phyloP scores from a whole-genome alignment of 2,329 filamentous ascomycete species.

The Chaetomium sp. region DNA sequence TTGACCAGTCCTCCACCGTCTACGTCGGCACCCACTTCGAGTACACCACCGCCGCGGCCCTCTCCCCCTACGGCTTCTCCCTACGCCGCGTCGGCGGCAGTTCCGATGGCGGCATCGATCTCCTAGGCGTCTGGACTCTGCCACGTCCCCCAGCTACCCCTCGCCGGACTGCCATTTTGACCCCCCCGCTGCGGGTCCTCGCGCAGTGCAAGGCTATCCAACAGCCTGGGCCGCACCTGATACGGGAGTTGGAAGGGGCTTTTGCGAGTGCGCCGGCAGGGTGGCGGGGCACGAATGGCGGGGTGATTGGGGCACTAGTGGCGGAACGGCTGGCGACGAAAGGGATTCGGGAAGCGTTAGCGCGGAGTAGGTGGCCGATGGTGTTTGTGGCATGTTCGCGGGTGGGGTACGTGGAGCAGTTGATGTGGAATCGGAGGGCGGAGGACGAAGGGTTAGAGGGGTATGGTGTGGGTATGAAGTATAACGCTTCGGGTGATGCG shows the following conservation, averaged over 20 bases:
- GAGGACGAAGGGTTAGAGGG: conserved; percentile 57
- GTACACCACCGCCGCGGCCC: conserved; percentile 54
- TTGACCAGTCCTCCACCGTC: conserved; percentile 50
- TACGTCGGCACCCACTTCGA: conserved; percentile 74
- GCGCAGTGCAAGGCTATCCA: conserved; percentile 64
- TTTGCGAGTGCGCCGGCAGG: conserved; percentile 66
- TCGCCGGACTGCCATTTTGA: no score
- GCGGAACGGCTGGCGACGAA: conserved; percentile 65
- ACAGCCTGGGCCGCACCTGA: conserved; percentile 49
- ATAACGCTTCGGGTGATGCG: conserved; percentile 24
- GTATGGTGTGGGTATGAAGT: conserved; percentile 44
- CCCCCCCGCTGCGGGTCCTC: conserved; percentile 38
- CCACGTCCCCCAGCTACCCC: conserved; percentile 28
- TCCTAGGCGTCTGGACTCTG: conserved; percentile 64
- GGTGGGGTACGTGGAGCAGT: conserved; percentile 56
- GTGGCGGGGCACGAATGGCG: conserved; percentile 51
- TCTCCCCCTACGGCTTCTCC: conserved; percentile 56
- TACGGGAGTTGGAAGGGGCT: conserved; percentile 75
- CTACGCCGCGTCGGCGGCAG: conserved; percentile 59
- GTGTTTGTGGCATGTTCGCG: conserved; percentile 58
- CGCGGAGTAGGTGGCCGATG: conserved; percentile 62
- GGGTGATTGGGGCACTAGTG: conserved; percentile 65
- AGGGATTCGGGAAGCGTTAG: conserved; percentile 68
- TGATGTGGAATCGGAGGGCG: conserved; percentile 65
- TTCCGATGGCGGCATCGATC: conserved; percentile 66